These are phyloP conservation scores for Helianthus annuus DNA, from an alignment of 129 eudicot genomes.

Conservation along the genomic window DNA sequence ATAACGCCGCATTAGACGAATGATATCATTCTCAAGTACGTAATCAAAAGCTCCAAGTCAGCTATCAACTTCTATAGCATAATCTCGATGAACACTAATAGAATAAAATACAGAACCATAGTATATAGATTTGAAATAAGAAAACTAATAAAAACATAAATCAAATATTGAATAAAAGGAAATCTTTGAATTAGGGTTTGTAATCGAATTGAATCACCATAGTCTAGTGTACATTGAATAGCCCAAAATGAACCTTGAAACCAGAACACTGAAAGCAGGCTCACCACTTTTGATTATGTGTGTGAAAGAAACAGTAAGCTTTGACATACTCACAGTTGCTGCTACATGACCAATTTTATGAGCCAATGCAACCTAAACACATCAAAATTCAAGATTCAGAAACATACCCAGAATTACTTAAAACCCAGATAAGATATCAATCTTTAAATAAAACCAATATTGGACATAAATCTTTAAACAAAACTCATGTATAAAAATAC, in stretches of 20 bases:
- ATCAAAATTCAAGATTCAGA: conserved; percentile 20
- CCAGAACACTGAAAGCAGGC: conserved; percentile 79
- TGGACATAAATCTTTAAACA: neutral
- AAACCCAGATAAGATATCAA: neutral
- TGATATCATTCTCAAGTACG: too few relatives aligned
- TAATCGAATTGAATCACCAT: too few relatives aligned
- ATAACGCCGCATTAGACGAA: too few relatives aligned
- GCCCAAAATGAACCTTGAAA: conserved; percentile 64
- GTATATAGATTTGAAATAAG: too few relatives aligned
- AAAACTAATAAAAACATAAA: too few relatives aligned
- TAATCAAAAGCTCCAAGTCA: too few relatives aligned
- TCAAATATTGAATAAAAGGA: too few relatives aligned
- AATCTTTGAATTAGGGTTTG: too few relatives aligned
- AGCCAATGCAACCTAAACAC: conserved; percentile 71
- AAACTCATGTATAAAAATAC: neutral
- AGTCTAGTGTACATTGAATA: too few relatives aligned
- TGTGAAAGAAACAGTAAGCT: conserved; percentile 74
- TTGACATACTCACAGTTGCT: conserved; percentile 82
- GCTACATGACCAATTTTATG: conserved; percentile 85
- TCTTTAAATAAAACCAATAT: neutral
- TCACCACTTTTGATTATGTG: conserved; percentile 78
- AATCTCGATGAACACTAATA: too few relatives aligned
- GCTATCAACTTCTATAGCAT: too few relatives aligned
- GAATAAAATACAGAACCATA: too few relatives aligned
- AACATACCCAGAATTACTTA: neutral